These are phyloP conservation scores for Erodium texanum DNA, from an alignment of 441 rosid genomes.

Conservation along the genomic window DNA sequence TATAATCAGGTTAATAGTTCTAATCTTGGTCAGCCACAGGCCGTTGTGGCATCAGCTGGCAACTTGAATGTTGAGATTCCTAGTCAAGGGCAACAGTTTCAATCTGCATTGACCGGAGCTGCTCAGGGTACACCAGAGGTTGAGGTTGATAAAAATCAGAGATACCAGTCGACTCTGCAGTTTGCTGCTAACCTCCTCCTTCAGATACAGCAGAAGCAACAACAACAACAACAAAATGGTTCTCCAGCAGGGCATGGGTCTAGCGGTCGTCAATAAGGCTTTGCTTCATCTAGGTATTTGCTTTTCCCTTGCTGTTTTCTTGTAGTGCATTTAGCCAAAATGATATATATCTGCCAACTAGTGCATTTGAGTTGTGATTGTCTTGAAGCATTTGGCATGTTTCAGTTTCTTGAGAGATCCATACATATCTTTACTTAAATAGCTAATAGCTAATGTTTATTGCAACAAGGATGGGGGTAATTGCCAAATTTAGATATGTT, in stretches of 20 bases:
- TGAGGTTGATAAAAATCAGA: constrained; percentile 74
- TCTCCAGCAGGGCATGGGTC: constrained; percentile 44
- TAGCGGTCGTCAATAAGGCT: constrained; percentile 37
- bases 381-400: not conserved
- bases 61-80: constrained; percentile 36
- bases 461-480: not conserved
- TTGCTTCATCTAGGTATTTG: constrained; percentile 34
- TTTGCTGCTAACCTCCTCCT: constrained; percentile 88
- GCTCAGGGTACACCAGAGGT: constrained; percentile 42
- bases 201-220: constrained; percentile 73
- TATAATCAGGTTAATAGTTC: constrained; percentile 43
- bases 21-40: constrained; percentile 40
- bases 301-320: constrained; percentile 18
- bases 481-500: not conserved
- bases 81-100: constrained; percentile 42
- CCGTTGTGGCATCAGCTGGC: constrained; percentile 37
- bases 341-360: not conserved
- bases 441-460: not conserved
- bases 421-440: not conserved
- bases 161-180: constrained; percentile 87
- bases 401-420: not conserved
- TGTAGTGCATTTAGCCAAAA: constrained; percentile 10
- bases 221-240: constrained; percentile 36
- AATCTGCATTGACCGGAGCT: constrained; percentile 39
- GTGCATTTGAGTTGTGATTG: not conserved